Evolutionary conservation across 2,329 filamentous ascomycete genomes (phyloP), one percentile per base, ranked within the genome.

Genomic region (Salinomyces thailandicus): DNA sequence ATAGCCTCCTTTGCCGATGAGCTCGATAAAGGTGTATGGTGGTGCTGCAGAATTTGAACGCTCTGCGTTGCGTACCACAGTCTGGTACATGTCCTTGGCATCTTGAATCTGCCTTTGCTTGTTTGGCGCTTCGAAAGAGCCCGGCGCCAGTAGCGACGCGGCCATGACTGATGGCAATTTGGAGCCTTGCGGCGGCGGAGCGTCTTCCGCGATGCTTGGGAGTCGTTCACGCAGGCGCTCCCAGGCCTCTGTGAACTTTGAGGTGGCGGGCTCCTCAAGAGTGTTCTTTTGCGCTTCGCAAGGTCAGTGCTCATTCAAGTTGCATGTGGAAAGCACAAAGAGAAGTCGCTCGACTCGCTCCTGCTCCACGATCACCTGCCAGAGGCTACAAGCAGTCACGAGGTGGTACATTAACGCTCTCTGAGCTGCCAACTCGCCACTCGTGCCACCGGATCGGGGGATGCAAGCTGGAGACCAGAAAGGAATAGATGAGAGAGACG

Each of bases 1-100:
- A 53, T 80, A 85, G 42, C 74, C 77, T 29, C 81, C 81, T 54
- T 85, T 85, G 38, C 81, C 81, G 47, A 84, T 84, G 37, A 85
- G 66, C 57, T 85, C 80, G 9, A 72, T 67, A 22, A 85, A 74
- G n/a, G 71, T 69, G 47, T 84, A 85, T 11, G 69, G 70, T 1
- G 80, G 81, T 4, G 72, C 65, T 17, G 75, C 69, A 39, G 75
- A 73, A 26, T 74, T 73, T 19, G 66, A 62, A 38, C 73, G 74
- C 38, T 67, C 66, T 45, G 76, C 78, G 41, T 75, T 67, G 45
- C 81, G 77, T 32, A 72, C 63, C 18, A 84, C 75, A 2, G 71
- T 61, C 31, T 68, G 65, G 57, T 81, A 75, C 77, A 82, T 81
- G 48, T 79, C 75, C 47, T 71, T 71, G 19, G 80, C 80, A 69